Evolutionary conservation across 2,329 filamentous ascomycete species (phyloP).

Genomic region (Alternaria sp.): DNA sequence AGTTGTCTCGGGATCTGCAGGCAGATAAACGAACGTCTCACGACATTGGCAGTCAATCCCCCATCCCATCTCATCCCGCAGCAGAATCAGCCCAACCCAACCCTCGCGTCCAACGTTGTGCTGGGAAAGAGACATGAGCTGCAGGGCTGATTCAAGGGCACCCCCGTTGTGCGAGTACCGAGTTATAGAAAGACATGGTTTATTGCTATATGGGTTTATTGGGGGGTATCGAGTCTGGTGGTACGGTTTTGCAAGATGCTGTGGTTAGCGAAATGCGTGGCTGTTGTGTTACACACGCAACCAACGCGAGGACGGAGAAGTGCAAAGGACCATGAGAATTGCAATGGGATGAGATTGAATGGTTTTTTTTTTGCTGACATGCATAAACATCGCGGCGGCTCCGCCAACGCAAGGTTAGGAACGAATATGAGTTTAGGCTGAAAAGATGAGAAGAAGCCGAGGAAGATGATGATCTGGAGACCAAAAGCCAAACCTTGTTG

Average conservation of each 20-base stretch:
- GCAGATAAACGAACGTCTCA: conserved; percentile 40
- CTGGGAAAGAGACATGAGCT: conserved; percentile 7
- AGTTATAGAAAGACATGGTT: conserved; percentile 1
- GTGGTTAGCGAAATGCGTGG: conserved; percentile 25
- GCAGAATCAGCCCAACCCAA: conserved; percentile 6
- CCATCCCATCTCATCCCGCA: conserved; percentile 9
- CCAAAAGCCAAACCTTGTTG: not conserved
- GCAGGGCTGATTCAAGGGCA: conserved; percentile 18
- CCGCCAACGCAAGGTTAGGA: too few relatives aligned
- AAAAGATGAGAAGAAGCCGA: not conserved
- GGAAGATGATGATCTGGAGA: not conserved
- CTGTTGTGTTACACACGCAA: conserved; percentile 31
- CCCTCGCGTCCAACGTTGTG: conserved; percentile 4
- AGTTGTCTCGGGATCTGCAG: conserved; percentile 40
- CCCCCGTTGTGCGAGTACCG: conserved; percentile 15
- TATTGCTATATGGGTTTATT: conserved; percentile 4
- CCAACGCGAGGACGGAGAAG: not conserved
- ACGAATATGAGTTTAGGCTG: not conserved
- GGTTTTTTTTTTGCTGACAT: not conserved
- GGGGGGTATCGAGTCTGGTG: not conserved
- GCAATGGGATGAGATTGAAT: not conserved
- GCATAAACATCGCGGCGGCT: not conserved
- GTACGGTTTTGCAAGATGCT: conserved; percentile 4
- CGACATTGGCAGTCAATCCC: conserved; percentile 20
- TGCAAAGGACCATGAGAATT: conserved; percentile 2